These are phyloP conservation scores for Xylaria bambusicola DNA, from an alignment of 495 filamentous ascomycete genomes.

Conservation along the genomic window DNA sequence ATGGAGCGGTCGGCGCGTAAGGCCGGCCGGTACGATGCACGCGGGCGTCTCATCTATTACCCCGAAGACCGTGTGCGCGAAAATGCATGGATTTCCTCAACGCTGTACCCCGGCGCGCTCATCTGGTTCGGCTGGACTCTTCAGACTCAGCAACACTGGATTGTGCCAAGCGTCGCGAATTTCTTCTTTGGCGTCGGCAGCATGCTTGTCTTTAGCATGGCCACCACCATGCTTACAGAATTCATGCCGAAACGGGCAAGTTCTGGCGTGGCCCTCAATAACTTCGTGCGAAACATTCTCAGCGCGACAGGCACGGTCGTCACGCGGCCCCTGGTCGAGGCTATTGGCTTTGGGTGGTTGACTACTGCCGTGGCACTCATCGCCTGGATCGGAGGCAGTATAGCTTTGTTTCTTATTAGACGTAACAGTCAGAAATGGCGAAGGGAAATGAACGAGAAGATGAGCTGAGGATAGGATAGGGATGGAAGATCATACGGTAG, in stretches of 20 bases:
- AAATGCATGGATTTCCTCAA: slow-evolving; percentile 81
- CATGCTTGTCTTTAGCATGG: slow-evolving; percentile 84
- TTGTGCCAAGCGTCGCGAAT: slow-evolving; percentile 66
- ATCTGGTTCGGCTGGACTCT: slow-evolving; percentile 61
- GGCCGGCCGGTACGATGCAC: slow-evolving; percentile 68
- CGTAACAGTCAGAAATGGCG: slow-evolving; percentile 69
- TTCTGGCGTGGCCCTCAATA: slow-evolving; percentile 80
- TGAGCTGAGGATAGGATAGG: slow-evolving; percentile 14
- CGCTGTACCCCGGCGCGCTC: slow-evolving; percentile 72
- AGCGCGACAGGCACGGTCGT: slow-evolving; percentile 74
- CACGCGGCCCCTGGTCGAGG: slow-evolving; percentile 74
- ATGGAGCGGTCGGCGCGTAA: slow-evolving; percentile 80
- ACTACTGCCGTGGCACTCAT: slow-evolving; percentile 77
- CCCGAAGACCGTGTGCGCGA: slow-evolving; percentile 91
- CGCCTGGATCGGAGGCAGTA: slow-evolving; percentile 52
- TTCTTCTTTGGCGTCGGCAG: slow-evolving; percentile 86
- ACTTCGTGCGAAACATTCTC: slow-evolving; percentile 86
- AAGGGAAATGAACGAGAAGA: slow-evolving; percentile 60
- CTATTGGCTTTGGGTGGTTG: slow-evolving; percentile 86
- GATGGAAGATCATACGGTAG: not conserved
- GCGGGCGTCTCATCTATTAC: slow-evolving; percentile 67
- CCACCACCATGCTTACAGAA: slow-evolving; percentile 84
- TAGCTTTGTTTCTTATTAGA: slow-evolving; percentile 67
- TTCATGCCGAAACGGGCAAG: slow-evolving; percentile 80
- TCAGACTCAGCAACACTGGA: slow-evolving; percentile 44